Base-by-base conservation (phyloP, 1,284 basidiomycete species). In the Irpex sp. region DNA sequence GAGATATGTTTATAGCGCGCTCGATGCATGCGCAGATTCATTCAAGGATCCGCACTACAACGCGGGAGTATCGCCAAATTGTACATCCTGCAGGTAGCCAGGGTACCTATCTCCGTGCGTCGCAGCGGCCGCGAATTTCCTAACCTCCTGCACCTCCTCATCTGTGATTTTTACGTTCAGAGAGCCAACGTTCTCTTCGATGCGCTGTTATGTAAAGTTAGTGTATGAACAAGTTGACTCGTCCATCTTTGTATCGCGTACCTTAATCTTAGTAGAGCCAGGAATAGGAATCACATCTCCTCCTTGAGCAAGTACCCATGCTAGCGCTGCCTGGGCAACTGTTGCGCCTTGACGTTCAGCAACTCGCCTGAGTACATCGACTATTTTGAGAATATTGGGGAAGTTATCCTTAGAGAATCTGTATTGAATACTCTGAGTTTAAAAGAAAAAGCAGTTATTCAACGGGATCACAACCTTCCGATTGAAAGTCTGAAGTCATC, bases 331-430 rank as follows among this genome's bases (percentile, higher is more conserved):
- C 69, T 84, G 81, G 0, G 77, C 75, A 0, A 79, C 61, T 0
- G 81, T 79, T 21, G 75, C 72, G 21, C 66, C 65, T 64, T 78
- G 73, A 60, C 71, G 71, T 57, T 71, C 55, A 0, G 75, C 80
- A 61, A 81, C 64, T 11, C 58, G 58, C 9, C 64, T 65, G 31
- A 83, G 65, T 49, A 75, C 72, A 15, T 79, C 72, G 2, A 76
- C 79, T 26, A 83, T 68, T 58, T 76, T 70, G 38, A 81, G 69
- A 68, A 83, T 81, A 66, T 79, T 76, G 13, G 74, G 70, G 64
- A 82, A 80, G 70, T 83, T 82, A 69, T 81, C 79, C 21, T 73
- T 72, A 21, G 72, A 73, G 68, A 77, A 77, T n/a, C 71, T 0
- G 49, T 1, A 52, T 19, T 8, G 17, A 4, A 52, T 19, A 17